Percentiles rank a stretch among this genome's conserved stretches.
phyloP scores from a whole-genome alignment of 2,329 filamentous ascomycete genomes.

The Achaetomium macrosporum region DNA sequence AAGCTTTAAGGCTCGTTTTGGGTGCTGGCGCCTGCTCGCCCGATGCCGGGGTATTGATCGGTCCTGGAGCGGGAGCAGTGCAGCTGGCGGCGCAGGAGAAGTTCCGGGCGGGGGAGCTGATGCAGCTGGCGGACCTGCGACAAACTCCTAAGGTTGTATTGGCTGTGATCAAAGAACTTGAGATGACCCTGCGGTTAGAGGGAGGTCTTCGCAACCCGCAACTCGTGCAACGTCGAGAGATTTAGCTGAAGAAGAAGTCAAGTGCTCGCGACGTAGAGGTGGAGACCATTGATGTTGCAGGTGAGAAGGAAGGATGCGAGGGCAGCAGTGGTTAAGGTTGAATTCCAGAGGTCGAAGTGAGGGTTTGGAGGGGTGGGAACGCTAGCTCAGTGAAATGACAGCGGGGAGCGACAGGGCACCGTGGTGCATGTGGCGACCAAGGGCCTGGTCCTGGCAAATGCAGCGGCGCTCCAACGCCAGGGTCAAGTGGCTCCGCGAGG shows the following conservation, averaged over 20 bases:
- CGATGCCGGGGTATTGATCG: constrained; percentile 13
- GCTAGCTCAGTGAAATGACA: constrained; percentile 27
- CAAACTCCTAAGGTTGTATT: constrained; percentile 6
- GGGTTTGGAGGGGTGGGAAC: constrained; percentile 27
- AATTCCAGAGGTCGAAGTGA: constrained; percentile 22
- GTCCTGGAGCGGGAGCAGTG: constrained; percentile 15
- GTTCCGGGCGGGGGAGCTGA: constrained; percentile 15
- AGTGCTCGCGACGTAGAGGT: constrained; percentile 13
- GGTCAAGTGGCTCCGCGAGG: constrained; percentile 23
- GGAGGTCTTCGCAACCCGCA: not conserved
- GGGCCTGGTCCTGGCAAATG: constrained; percentile 23
- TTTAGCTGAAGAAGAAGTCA: constrained; percentile 5
- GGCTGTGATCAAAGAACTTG: constrained; percentile 4
- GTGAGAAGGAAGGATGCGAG: constrained; percentile 12
- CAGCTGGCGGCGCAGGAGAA: constrained; percentile 20
- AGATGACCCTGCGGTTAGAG: constrained; percentile 14
- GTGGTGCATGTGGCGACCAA: constrained; percentile 23
- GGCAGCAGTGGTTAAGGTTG: constrained; percentile 15
- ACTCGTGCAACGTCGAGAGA: constrained; percentile 12
- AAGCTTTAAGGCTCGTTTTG: constrained; percentile 8
- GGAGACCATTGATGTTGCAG: constrained; percentile 13
- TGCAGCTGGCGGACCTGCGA: constrained; percentile 18
- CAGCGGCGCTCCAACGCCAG: constrained; percentile 21
- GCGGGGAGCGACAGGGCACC: constrained; percentile 27
- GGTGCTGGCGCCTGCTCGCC: constrained; percentile 12